phyloP scores from a whole-genome alignment of 108 stramenopile species.

The Skeletonema grethae region DNA sequence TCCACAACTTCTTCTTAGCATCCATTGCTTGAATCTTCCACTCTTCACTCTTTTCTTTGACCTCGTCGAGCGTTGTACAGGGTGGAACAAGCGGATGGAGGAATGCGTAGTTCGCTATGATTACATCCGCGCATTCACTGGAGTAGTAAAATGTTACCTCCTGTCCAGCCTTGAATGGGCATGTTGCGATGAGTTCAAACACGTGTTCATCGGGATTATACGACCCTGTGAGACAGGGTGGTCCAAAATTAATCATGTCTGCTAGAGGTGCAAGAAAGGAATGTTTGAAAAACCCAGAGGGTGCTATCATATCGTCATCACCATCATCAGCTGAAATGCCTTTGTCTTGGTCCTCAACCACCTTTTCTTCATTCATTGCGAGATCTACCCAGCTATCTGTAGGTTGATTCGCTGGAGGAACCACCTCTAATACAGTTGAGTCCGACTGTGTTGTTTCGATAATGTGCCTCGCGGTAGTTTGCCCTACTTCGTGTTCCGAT shows the following conservation, averaged over 20 bases:
- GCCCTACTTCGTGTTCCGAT: background rate
- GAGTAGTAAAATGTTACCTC: conserved; percentile 88
- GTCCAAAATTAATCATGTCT: conserved; percentile 86
- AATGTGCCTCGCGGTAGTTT: background rate
- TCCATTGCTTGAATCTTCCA: conserved; percentile 29
- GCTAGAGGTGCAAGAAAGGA: conserved; percentile 87
- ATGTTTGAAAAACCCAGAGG: conserved; percentile 35
- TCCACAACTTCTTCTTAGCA: conserved; percentile 41
- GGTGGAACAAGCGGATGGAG: conserved; percentile 64
- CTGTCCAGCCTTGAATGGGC: conserved; percentile 70
- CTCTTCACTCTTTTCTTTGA: conserved; percentile 26
- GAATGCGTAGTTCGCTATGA: conserved; percentile 84
- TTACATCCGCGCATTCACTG: conserved; percentile 77
- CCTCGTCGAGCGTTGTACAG: conserved; percentile 40
- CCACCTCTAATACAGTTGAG: conserved; percentile 35
- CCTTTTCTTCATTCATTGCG: conserved; percentile 58
- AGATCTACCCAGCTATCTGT: conserved; percentile 53
- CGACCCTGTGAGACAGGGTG: conserved; percentile 76
- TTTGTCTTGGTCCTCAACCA: conserved; percentile 4
- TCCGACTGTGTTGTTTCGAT: conserved; percentile 26
- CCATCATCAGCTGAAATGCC: conserved; percentile 10
- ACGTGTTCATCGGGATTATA: conserved; percentile 69
- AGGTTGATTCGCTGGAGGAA: conserved; percentile 53
- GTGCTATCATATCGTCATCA: conserved; percentile 11
- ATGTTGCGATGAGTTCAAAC: conserved; percentile 82